A percentile compares a stretch with the other conserved stretches of the same genome.
Evolutionary conservation across 2,329 filamentous ascomycete species (phyloP).

Genomic region (Westerdykella aurantiaca): DNA sequence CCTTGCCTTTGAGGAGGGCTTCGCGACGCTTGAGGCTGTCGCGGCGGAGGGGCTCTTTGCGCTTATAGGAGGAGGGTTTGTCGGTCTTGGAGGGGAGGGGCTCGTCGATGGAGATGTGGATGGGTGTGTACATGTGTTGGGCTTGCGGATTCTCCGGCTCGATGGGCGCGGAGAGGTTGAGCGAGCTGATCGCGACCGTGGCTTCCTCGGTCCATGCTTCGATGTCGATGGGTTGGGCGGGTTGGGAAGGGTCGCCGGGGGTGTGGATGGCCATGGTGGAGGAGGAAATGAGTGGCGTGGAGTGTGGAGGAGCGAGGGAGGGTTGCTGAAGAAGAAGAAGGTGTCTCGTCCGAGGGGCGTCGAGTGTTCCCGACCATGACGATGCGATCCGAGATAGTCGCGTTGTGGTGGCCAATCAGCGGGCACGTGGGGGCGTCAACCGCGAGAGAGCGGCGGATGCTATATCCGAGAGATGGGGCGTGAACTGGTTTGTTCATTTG

Average conservation of each 20-base stretch:
- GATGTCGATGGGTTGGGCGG: conserved; percentile 35
- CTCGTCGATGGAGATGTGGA: conserved; percentile 73
- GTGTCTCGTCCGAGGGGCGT: too few species aligned
- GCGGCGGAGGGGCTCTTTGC: conserved; percentile 52
- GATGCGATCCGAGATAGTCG: too few species aligned
- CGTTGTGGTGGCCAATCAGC: too few species aligned
- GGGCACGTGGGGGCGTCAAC: too few species aligned
- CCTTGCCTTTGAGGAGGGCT: conserved; percentile 77
- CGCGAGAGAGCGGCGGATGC: too few species aligned
- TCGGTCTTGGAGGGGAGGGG: conserved; percentile 23
- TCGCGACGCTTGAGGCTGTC: conserved; percentile 65
- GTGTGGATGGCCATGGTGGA: neutral
- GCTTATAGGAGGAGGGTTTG: conserved; percentile 33
- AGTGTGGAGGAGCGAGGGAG: too few species aligned
- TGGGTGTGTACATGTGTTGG: conserved; percentile 53
- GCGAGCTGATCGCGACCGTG: conserved; percentile 38
- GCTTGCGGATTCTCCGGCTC: conserved; percentile 19
- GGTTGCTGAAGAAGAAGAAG: too few species aligned
- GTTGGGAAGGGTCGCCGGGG: neutral
- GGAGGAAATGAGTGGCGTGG: too few species aligned
- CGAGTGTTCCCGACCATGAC: too few species aligned
- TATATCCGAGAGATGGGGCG: too few species aligned
- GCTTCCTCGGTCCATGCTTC: conserved; percentile 47
- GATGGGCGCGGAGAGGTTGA: conserved; percentile 35
- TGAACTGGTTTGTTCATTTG: too few species aligned